These are phyloP conservation scores for Leptographium flavum DNA, from an alignment of 2,329 filamentous ascomycete species.

Conservation along the genomic window DNA sequence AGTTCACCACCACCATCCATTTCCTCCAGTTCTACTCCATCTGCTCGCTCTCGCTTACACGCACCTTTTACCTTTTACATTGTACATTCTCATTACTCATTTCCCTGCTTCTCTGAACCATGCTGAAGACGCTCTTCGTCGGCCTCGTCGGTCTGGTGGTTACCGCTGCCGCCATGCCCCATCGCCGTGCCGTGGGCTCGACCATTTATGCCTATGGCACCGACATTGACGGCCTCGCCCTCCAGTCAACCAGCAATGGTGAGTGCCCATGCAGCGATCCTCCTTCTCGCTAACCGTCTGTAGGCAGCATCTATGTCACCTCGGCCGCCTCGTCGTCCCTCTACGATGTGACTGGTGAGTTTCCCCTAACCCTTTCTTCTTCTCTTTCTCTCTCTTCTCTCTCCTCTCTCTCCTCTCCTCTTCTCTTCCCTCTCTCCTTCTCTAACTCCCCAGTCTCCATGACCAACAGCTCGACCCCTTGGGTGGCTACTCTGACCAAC, in stretches of 20 bases:
- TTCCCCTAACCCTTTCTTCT: neutral
- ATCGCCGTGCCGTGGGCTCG: neutral
- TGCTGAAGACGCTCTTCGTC: neutral
- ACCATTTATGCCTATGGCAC: neutral
- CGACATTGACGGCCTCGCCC: neutral
- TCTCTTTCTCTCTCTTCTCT: neutral
- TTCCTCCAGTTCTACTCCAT: no score
- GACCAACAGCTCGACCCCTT: neutral
- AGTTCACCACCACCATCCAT: no score
- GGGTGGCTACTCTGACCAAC: neutral
- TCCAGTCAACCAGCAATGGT: neutral
- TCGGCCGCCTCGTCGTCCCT: neutral
- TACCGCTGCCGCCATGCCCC: neutral
- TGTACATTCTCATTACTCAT: neutral
- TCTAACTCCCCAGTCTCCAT: neutral
- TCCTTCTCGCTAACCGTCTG: neutral
- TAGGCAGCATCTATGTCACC: neutral
- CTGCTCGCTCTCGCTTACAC: neutral
- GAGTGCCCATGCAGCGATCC: neutral
- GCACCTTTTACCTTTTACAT: neutral
- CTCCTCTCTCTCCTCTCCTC: neutral
- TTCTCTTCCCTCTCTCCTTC: neutral
- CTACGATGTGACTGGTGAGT: neutral
- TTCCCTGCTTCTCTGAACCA: neutral
- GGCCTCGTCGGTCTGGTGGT: neutral